Evolutionary conservation across 352 stramenopile genomes (phyloP).

Genomic region (Phytophthora agathidicida): DNA sequence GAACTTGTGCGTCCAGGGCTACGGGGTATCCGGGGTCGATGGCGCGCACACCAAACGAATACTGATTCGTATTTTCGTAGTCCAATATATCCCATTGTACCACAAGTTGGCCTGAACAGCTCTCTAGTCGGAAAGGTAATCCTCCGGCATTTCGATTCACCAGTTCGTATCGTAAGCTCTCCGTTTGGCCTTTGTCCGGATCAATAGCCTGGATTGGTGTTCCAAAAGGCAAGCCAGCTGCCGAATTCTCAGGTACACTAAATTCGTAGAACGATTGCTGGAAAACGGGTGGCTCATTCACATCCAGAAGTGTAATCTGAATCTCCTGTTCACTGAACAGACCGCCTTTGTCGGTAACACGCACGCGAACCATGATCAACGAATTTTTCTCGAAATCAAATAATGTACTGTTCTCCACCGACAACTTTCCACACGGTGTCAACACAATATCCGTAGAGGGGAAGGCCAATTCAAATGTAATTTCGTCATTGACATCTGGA

Average conservation of each 20-base stretch:
- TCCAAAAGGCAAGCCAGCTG: conserved; percentile 38
- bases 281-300: conserved; percentile 62
- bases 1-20: conserved; percentile 29
- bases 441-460: conserved; percentile 44
- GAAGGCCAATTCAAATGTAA: conserved; percentile 33
- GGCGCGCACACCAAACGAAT: conserved; percentile 48
- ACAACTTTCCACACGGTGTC: conserved; percentile 46
- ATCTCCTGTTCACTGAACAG: conserved; percentile 46
- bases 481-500: conserved; percentile 40
- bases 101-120: conserved; percentile 53
- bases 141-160: conserved; percentile 41
- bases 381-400: conserved; percentile 63
- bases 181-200: conserved; percentile 52
- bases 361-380: conserved; percentile 38
- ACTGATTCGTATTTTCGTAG: conserved; percentile 49
- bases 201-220: conserved; percentile 56
- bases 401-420: conserved; percentile 31
- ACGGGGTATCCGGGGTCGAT: conserved; percentile 49
- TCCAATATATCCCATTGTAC: conserved; percentile 56
- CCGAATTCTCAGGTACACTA: conserved; percentile 48
- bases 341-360: conserved; percentile 41
- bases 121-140: conserved; percentile 57
- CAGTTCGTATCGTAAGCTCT: conserved; percentile 53
- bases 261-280: conserved; percentile 45
- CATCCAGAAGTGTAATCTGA: conserved; percentile 46